Percentiles rank a stretch among this genome's conserved stretches.
Conservation (phyloP, 192 early-diverging fungal species). For the Phycomyces blakesleeanus region DNA sequence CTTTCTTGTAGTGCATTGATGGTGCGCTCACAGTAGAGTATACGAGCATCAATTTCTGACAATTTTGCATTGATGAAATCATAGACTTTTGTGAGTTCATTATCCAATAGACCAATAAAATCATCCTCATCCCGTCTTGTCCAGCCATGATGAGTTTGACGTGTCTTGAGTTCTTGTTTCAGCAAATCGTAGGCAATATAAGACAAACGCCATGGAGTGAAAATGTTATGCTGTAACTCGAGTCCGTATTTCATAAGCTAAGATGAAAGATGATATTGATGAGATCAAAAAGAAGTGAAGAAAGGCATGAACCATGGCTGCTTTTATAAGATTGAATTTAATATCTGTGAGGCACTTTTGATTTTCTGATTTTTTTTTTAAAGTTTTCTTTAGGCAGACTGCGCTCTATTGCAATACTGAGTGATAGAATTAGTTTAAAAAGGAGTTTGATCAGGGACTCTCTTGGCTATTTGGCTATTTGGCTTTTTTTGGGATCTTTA, state of each 20-base stretch:
- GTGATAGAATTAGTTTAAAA: too few relatives aligned
- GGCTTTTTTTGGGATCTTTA: too few relatives aligned
- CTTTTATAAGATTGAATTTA: neutral
- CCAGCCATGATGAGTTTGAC: conserved; percentile 56
- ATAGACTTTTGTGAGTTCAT: conserved; percentile 85
- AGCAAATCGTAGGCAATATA: conserved; percentile 81
- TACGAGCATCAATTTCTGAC: conserved; percentile 70
- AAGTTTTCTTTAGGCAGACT: neutral
- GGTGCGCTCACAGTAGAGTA: conserved; percentile 64
- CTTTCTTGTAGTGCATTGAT: conserved; percentile 46
- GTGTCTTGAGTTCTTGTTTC: conserved; percentile 77
- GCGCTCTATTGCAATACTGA: too few relatives aligned
- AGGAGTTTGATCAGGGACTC: too few relatives aligned
- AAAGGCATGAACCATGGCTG: neutral
- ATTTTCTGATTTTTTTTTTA: neutral
- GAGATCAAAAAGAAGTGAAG: neutral
- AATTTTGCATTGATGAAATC: conserved; percentile 72
- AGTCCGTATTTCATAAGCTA: conserved; percentile 83
- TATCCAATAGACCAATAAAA: conserved; percentile 77
- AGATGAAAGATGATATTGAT: neutral
- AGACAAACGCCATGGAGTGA: conserved; percentile 77
- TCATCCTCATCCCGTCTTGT: conserved; percentile 66
- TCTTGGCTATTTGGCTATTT: too few relatives aligned
- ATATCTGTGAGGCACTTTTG: neutral
- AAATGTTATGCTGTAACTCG: conserved; percentile 67